A percentile compares a stretch with the other conserved stretches of the same genome.
Conservation (phyloP, 2,329 filamentous ascomycete genomes). For the Cytospora paraplurivora region DNA sequence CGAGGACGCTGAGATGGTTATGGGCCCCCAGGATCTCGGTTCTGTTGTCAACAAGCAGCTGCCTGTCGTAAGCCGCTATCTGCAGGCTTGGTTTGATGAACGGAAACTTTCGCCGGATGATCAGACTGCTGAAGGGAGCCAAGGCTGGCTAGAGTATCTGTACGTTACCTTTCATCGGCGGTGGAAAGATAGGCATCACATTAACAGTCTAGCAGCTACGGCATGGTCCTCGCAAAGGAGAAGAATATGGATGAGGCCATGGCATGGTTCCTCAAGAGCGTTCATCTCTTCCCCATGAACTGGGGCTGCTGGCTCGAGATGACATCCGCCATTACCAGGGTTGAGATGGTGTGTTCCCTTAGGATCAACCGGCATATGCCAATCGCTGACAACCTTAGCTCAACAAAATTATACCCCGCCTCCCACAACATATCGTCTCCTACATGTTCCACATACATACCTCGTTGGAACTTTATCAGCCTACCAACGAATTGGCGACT, state of each 20-base stretch:
- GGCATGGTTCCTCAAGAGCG: constrained; percentile 83
- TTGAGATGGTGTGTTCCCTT: constrained; percentile 70
- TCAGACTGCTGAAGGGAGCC: constrained; percentile 59
- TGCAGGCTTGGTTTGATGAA: constrained; percentile 80
- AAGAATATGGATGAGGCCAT: constrained; percentile 87
- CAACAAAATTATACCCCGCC: constrained; percentile 67
- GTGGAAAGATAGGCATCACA: not conserved
- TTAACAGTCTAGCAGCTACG: constrained; percentile 59
- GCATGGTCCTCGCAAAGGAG: constrained; percentile 84
- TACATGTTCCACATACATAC: constrained; percentile 93
- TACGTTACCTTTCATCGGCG: constrained; percentile 33
- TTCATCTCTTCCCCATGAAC: constrained; percentile 89
- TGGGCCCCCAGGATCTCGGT: constrained; percentile 88
- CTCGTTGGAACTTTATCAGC: constrained; percentile 89
- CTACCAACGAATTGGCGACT: constrained; percentile 72
- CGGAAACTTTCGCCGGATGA: constrained; percentile 58
- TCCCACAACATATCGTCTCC: constrained; percentile 89
- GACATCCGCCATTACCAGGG: constrained; percentile 73
- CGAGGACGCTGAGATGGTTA: constrained; percentile 95
- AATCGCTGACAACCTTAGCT: constrained; percentile 54
- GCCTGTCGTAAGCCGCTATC: constrained; percentile 69
- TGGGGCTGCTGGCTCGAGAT: constrained; percentile 98
- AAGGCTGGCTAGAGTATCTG: constrained; percentile 93
- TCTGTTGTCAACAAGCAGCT: constrained; percentile 85
- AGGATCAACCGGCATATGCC: not conserved